phyloP scores from a whole-genome alignment of 805 yeast genomes.

The Suhomyces prunicola region DNA sequence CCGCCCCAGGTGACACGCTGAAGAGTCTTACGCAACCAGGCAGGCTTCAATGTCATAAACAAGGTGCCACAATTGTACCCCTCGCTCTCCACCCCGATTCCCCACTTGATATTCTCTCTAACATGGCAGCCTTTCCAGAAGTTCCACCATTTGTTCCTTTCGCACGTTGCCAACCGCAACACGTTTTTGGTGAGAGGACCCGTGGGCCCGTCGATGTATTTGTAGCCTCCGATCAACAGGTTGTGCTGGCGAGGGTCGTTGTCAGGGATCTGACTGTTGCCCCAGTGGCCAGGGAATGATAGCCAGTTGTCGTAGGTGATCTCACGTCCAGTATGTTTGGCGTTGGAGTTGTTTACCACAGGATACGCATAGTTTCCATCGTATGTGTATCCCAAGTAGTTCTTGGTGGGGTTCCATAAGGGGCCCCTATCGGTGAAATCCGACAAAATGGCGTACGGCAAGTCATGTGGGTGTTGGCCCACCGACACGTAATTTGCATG shows the following conservation, averaged over 20 bases:
- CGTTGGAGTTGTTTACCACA: constrained; percentile 36
- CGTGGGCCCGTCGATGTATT: constrained; percentile 86
- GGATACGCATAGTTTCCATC: constrained; percentile 56
- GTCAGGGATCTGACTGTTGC: constrained; percentile 66
- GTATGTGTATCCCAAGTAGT: constrained; percentile 76
- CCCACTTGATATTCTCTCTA: constrained; percentile 69
- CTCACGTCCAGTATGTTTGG: constrained; percentile 53
- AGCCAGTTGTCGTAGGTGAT: constrained; percentile 69
- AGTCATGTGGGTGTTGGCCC: constrained; percentile 94
- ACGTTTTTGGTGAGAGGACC: constrained; percentile 87
- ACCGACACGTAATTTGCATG: constrained; percentile 96
- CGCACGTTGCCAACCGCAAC: constrained; percentile 69
- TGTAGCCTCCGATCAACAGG: constrained; percentile 83
- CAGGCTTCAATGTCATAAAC: constrained; percentile 52
- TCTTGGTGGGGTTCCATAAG: constrained; percentile 88
- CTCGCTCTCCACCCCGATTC: constrained; percentile 85
- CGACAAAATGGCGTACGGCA: constrained; percentile 84
- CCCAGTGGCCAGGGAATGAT: constrained; percentile 83
- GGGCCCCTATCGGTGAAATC: constrained; percentile 96
- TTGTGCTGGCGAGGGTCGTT: constrained; percentile 78
- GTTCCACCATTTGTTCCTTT: constrained; percentile 90
- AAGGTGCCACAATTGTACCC: constrained; percentile 77
- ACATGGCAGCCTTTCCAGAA: constrained; percentile 79
- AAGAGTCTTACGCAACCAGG: constrained; percentile 45
- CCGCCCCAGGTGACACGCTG: constrained; percentile 61